Evolutionary conservation across 164 flowering plant genomes (phyloP), one percentile per base, ranked within the genome.

Genomic region (Brasenia schreberi): DNA sequence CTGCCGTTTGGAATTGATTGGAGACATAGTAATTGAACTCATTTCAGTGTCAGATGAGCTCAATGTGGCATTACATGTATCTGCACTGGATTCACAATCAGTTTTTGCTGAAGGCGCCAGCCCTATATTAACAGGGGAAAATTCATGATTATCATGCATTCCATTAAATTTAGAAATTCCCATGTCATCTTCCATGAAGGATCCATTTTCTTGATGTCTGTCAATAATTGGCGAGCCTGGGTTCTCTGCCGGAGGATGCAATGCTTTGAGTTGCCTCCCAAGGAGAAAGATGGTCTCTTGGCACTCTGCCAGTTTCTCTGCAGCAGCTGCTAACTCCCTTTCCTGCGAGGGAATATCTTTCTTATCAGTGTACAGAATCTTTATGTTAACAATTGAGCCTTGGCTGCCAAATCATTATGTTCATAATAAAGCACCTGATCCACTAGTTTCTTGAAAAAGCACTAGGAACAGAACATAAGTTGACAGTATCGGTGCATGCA

Each of bases 241-340:
- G 16, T 85, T 92, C 43, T 84, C 59, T 63, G 83, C 81, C 14
- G 96, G 61, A 16, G 65, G 94, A 17, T 85, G 85, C 75, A 95
- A 43, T 52, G 89, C 44, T 42, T 88, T 83, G 75, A 91, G 76
- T 68, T 95, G 97, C 81, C 75, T 87, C 49, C 97, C 87, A 4
- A 94, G 96, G 76, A 91, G 86, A 75, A 81, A 81, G 71, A 94
- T 89, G 61, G 93, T 94, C 75, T 94, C 97, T 73, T 94, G 99
- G 73, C 99, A 94, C 74, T 89, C 89, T 4, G 96, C 97, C 14
- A 94, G 80, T 77, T 85, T 94, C 76, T 85, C 99, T 61, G 98
- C 95, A 42, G 98, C 97, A 65, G 90, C 86, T 33, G 85, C 80
- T 67, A 90, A 71, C 58, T 88, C 97, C 71, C 44, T 81, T 66